These are phyloP conservation scores for Dactylellina drechsleri DNA, from an alignment of 2,329 filamentous ascomycete species.

Conservation along the genomic window DNA sequence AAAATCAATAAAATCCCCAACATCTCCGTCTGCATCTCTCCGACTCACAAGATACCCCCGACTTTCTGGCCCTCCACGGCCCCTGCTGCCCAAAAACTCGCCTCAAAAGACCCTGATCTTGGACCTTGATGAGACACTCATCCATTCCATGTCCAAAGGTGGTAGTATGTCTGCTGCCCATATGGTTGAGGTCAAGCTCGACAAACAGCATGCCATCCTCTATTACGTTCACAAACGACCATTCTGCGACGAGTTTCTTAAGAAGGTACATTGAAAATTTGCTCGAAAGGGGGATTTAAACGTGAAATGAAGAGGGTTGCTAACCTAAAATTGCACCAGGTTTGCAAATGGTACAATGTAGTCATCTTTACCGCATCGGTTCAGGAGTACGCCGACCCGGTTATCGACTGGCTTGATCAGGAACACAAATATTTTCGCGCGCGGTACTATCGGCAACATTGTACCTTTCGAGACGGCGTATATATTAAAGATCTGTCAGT, in stretches of 20 bases:
- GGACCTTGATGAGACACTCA: constrained; percentile 95
- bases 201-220: constrained; percentile 90
- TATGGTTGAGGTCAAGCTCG: constrained; percentile 97
- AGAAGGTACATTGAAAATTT: constrained; percentile 69
- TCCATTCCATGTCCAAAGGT: constrained; percentile 97
- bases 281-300: constrained; percentile 51
- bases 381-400: constrained; percentile 97
- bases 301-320: not conserved
- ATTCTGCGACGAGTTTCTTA: constrained; percentile 94
- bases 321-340: constrained; percentile 63
- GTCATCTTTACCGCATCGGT: constrained; percentile 97
- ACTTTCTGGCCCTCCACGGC: constrained; percentile 85
- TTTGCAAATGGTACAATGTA: constrained; percentile 98
- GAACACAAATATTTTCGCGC: constrained; percentile 96
- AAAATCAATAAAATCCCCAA: constrained; percentile 90
- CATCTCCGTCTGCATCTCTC: constrained; percentile 75
- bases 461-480: constrained; percentile 91
- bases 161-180: constrained; percentile 95
- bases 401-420: constrained; percentile 97
- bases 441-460: constrained; percentile 95
- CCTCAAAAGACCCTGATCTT: constrained; percentile 96
- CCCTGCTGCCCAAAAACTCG: constrained; percentile 86
- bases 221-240: constrained; percentile 99
- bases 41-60: constrained; percentile 89
- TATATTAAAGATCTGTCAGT: constrained; percentile 98